These are phyloP conservation scores for Penicillium digitatum DNA, from an alignment of 2,329 filamentous ascomycete species.

Conservation along the genomic window DNA sequence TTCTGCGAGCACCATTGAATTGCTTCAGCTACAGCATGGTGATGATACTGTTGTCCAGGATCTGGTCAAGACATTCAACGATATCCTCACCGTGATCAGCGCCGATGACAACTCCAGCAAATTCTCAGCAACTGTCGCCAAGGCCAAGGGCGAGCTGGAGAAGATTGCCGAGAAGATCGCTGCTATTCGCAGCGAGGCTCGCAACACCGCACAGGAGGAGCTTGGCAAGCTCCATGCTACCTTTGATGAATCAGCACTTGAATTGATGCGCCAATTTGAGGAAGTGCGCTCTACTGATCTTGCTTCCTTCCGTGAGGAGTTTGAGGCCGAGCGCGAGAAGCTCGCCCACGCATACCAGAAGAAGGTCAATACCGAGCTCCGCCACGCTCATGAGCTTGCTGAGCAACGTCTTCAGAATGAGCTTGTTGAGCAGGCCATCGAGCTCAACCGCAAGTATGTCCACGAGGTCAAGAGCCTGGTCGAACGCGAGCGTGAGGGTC, in stretches of 20 bases:
- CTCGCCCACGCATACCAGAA: conserved; percentile 74
- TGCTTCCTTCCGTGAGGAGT: conserved; percentile 78
- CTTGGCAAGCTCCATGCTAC: conserved; percentile 67
- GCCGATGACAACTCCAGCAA: conserved; percentile 73
- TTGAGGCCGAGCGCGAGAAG: conserved; percentile 78
- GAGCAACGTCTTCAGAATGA: conserved; percentile 80
- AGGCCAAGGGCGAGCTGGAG: conserved; percentile 78
- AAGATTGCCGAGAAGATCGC: conserved; percentile 76
- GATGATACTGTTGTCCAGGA: conserved; percentile 88
- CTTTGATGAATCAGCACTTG: conserved; percentile 81
- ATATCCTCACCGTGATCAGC: conserved; percentile 90
- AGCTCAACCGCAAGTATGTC: conserved; percentile 80
- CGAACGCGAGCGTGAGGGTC: conserved; percentile 80
- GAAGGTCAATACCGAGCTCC: conserved; percentile 72
- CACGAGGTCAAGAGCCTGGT: conserved; percentile 74
- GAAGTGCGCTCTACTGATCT: conserved; percentile 77
- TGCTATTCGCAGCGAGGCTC: conserved; percentile 64
- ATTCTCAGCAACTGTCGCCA: conserved; percentile 72
- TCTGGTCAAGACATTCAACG: conserved; percentile 90
- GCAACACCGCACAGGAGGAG: conserved; percentile 69
- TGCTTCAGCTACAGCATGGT: conserved; percentile 69
- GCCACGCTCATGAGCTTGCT: conserved; percentile 72
- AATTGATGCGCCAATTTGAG: conserved; percentile 86
- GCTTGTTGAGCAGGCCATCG: conserved; percentile 84
- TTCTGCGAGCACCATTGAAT: conserved; percentile 66